A percentile compares a stretch with the other conserved stretches of the same genome.
Evolutionary conservation across 495 filamentous ascomycete species (phyloP).

Genomic region (Mycothermus thermophilus): DNA sequence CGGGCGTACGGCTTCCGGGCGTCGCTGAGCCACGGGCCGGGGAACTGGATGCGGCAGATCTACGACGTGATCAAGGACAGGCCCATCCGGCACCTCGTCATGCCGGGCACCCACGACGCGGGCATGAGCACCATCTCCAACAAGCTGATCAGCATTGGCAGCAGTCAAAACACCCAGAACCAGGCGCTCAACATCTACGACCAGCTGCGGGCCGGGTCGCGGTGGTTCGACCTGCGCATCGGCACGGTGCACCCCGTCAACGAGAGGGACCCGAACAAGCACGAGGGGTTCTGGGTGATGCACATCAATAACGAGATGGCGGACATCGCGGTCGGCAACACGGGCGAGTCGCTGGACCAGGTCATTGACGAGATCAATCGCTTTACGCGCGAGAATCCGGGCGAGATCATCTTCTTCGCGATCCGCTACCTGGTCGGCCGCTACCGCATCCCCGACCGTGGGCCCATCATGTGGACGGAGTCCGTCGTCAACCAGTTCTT

Average conservation of each 20-base stretch:
- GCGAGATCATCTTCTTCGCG: slow-evolving; percentile 22
- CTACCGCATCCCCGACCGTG: slow-evolving; percentile 9
- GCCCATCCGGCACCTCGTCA: slow-evolving; percentile 16
- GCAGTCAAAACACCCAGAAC: slow-evolving; percentile 15
- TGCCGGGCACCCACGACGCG: slow-evolving; percentile 20
- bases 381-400: slow-evolving; percentile 18
- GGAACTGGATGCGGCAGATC: slow-evolving; percentile 20
- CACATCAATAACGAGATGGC: slow-evolving; percentile 11
- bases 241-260: slow-evolving; percentile 7
- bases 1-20: slow-evolving; percentile 12
- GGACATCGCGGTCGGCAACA: slow-evolving; percentile 13
- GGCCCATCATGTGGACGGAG: slow-evolving; percentile 10
- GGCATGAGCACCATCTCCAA: slow-evolving; percentile 18
- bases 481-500: slow-evolving; percentile 9
- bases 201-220: slow-evolving; percentile 16
- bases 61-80: slow-evolving; percentile 18
- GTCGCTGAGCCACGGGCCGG: slow-evolving; percentile 16
- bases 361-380: slow-evolving; percentile 20
- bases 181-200: slow-evolving; percentile 18
- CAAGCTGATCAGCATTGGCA: slow-evolving; percentile 9
- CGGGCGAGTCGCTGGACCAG: slow-evolving; percentile 15
- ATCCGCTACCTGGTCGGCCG: slow-evolving; percentile 16
- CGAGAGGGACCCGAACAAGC: background rate
- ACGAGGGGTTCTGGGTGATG: slow-evolving; percentile 11
- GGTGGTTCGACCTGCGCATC: slow-evolving; percentile 21